Evolutionary conservation across 1,284 basidiomycete species (phyloP).

Genomic region (Amylostereum chailletii): DNA sequence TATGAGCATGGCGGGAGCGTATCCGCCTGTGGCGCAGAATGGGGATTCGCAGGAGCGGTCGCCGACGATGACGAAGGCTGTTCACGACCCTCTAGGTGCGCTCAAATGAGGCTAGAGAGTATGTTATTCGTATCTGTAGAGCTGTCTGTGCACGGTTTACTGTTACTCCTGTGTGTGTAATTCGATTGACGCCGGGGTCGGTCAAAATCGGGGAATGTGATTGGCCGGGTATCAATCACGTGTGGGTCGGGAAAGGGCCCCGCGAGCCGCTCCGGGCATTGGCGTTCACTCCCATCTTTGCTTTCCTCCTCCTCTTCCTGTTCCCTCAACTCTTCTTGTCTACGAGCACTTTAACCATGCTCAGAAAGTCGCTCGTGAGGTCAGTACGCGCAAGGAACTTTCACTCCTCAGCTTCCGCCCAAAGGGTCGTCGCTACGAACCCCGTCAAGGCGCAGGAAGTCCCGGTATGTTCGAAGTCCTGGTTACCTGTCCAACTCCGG

Average conservation of each 20-base stretch:
- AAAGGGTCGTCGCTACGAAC: slow-evolving; percentile 65
- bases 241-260: too few species aligned
- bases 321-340: background rate
- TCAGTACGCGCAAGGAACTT: slow-evolving; percentile 48
- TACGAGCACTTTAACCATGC: slow-evolving; percentile 15
- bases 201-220: slow-evolving; percentile 32
- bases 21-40: background rate
- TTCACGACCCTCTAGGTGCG: too few species aligned
- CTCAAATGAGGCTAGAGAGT: too few species aligned
- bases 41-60: slow-evolving; percentile 1
- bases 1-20: too few species aligned
- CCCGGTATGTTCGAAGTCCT: slow-evolving; percentile 37
- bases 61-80: slow-evolving; percentile 15
- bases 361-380: slow-evolving; percentile 27
- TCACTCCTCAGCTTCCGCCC: slow-evolving; percentile 47
- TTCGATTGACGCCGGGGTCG: background rate
- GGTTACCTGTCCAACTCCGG: slow-evolving; percentile 5
- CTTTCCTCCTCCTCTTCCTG: slow-evolving; percentile 2
- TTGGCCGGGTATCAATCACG: slow-evolving; percentile 16
- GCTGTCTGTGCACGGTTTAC: too few species aligned
- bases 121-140: too few species aligned
- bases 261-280: background rate
- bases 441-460: slow-evolving; percentile 81
- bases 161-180: too few species aligned
- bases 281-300: background rate